Evolutionary conservation across 768 basidiomycete genomes (phyloP), one percentile per base, ranked within the genome.

Genomic region (Chalciporus chontae): DNA sequence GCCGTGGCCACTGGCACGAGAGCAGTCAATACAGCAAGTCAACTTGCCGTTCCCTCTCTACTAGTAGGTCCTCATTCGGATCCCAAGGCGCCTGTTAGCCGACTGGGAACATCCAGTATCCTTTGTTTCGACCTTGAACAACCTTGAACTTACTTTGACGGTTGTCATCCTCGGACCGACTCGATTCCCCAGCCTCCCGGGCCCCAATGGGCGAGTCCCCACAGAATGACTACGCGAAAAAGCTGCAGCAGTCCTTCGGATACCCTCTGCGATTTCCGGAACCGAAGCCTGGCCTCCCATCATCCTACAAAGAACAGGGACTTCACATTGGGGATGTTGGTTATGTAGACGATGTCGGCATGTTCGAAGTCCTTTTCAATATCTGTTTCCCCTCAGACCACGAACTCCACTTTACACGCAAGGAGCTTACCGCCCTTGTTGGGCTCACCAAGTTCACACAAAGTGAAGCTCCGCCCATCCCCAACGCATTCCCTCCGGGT

Each of bases 251-350:
- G 46, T 3, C 55, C 57, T 14, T 24, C 23, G 70, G 70, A 0
- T 65, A 64, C 47, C 67, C 67, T 8, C 50, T 70, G 14, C 66
- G 62, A 59, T 50, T 52, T 23, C 70, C 70, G 5, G 56, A 59
- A 13, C 61, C 64, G 3, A 50, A 62, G 17, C 32, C 36, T n/a
- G 29, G 32, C 8, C 56, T 67, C 8, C 61, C 61, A 18, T 23
- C 47, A 15, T 46, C 53, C 1, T 64, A 70, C 18, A 52, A 47
- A 17, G 32, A 23, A n/a, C 42, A 54, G 8, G 69, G 70, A 0
- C 47, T 68, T 17, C 61, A 49, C 34, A 66, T 72, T 17, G 70
- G 70, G 1, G 71, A 73, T 52, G 65, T 72, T 9, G 68, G 68
- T 11, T 55, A 66, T 19, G 36, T 72, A 13, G 59, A 61, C 6